These are phyloP conservation scores for Globisporangium okanoganense DNA, from an alignment of 352 stramenopile species.

Conservation along the genomic window DNA sequence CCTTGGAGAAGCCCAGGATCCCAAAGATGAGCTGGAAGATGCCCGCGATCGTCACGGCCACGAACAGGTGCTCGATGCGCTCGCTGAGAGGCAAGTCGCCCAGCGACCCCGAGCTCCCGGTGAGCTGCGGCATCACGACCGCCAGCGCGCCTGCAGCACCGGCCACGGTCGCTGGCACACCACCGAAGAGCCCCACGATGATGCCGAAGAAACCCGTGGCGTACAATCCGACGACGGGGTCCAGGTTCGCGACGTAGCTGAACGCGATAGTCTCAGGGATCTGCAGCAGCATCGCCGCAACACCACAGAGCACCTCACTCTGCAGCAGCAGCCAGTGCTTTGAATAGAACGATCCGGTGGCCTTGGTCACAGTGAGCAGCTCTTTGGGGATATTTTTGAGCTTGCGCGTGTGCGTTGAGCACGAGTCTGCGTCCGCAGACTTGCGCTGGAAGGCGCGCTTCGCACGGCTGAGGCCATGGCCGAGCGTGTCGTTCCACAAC, in stretches of 20 bases:
- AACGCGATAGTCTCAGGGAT: conserved; percentile 94
- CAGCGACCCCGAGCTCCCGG: conserved; percentile 41
- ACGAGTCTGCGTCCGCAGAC: background rate
- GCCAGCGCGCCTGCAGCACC: conserved; percentile 88
- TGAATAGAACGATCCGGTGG: conserved; percentile 46
- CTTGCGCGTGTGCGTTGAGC: conserved; percentile 2
- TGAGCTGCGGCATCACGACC: conserved; percentile 89
- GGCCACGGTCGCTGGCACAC: conserved; percentile 84
- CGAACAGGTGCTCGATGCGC: conserved; percentile 83
- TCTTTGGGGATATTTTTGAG: conserved; percentile 15
- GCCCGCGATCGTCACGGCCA: conserved; percentile 83
- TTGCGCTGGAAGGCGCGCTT: background rate
- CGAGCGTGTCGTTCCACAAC: conserved; percentile 13
- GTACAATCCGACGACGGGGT: conserved; percentile 87
- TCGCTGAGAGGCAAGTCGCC: conserved; percentile 57
- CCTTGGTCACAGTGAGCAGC: conserved; percentile 21
- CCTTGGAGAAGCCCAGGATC: conserved; percentile 76
- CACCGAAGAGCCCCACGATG: conserved; percentile 82
- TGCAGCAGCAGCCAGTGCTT: conserved; percentile 51
- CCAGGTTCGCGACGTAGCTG: conserved; percentile 88
- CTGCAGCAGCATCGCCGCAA: conserved; percentile 91
- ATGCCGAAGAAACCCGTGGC: conserved; percentile 91
- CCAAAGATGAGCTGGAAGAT: conserved; percentile 85
- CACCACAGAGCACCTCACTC: conserved; percentile 80
- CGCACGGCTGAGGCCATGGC: conserved; percentile 10